Percentiles rank a stretch among this genome's conserved stretches.
Evolutionary conservation across 2,329 filamentous ascomycete genomes (phyloP).

Genomic region (Emmonsia crescens): DNA sequence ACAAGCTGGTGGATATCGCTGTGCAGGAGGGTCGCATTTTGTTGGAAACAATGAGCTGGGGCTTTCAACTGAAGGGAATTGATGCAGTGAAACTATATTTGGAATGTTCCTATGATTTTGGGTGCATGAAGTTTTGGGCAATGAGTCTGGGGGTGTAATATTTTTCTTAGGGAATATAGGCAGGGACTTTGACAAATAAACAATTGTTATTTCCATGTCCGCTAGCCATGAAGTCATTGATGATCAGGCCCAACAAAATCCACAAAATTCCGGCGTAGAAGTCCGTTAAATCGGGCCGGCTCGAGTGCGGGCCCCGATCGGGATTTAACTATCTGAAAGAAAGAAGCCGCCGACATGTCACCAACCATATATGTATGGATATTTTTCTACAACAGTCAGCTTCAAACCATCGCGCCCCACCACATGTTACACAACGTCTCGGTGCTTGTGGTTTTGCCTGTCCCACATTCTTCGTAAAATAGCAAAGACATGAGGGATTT

Average conservation of each 20-base stretch:
- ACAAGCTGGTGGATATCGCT: conserved; percentile 48
- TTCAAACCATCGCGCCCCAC: not conserved
- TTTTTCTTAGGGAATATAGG: not conserved
- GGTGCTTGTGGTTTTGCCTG: not conserved
- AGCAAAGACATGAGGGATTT: not conserved
- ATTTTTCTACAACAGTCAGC: not conserved
- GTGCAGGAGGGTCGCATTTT: conserved; percentile 51
- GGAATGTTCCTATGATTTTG: not conserved
- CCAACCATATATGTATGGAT: no score
- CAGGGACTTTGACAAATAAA: not conserved
- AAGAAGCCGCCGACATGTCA: no score
- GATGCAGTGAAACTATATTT: not conserved
- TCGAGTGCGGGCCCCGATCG: not conserved
- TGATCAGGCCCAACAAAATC: not conserved
- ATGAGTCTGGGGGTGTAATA: no score
- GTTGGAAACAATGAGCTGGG: conserved; percentile 31
- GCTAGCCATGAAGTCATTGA: not conserved
- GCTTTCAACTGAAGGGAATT: not conserved
- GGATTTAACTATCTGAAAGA: no score
- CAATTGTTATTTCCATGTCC: not conserved
- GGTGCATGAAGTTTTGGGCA: not conserved
- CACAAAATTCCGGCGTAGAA: no score
- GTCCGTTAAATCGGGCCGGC: not conserved
- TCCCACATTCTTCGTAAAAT: not conserved
- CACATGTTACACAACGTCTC: not conserved